Evolutionary conservation across 768 basidiomycete genomes (phyloP), one percentile per base, ranked within the genome.

Genomic region (Tulasnella sp.): DNA sequence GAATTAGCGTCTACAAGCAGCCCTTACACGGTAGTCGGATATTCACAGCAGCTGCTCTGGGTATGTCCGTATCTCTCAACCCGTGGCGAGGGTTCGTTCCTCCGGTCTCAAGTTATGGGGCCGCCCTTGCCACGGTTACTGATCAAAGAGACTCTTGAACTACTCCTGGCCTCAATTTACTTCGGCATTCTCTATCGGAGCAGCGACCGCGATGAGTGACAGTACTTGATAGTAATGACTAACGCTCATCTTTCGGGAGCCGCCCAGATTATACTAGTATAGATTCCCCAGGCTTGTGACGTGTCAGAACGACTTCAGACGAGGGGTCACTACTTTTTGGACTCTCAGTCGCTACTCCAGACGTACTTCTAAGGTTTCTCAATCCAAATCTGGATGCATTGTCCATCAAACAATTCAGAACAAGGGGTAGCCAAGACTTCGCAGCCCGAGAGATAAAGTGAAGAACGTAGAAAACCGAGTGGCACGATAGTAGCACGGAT

Each of bases 211-310:
- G 81, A 69, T 77, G 69, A 73, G 46, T 72, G 80, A 60, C 14
- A 44, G 44, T 3, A 76, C 75, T 91, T 91, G 2, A 85, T 98
- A 84, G 91, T 98, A n/a, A 87, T 95, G 58, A 86, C 87, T 40
- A 84, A 84, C 2, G 77, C 76, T 24, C 87, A 58, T 83, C 89
- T 81, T 85, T 89, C 46, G 88, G 89, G 78, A 84, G 84, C 42
- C 84, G 87, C 76, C 91, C 95, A n/a, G 86, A 88, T 91, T 84
- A 86, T 96, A 64, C 98, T n/a, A n/a, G n/a, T n/a, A n/a, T n/a
- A n/a, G 96, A 94, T 98, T 83, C 94, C 95, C 1, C 83, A 98
- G 83, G 88, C 93, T 82, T 93, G 92, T 85, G 95, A 96, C 83
- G 89, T 93, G 83, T 84, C 96, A 82, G 80, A 80, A 46, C 44